Conservation (phyloP, 1,284 basidiomycete species). For the Crucibulum cyathiforme region DNA sequence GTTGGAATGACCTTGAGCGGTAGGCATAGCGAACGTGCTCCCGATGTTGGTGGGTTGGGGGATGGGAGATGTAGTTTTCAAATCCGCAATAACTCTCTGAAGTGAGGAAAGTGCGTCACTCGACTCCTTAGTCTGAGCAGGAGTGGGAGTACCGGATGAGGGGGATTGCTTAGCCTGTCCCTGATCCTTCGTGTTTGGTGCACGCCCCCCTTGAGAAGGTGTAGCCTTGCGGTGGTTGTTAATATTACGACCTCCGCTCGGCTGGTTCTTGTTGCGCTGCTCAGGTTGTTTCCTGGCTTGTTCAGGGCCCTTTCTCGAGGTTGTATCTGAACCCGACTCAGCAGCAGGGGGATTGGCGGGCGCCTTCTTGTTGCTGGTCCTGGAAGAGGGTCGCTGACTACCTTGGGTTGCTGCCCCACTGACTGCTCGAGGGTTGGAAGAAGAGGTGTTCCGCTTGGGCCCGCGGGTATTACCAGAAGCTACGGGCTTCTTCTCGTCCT, state of each 20-base stretch:
- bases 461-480: conserved; percentile 52
- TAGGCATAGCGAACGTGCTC: conserved; percentile 49
- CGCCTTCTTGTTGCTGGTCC: conserved; percentile 67
- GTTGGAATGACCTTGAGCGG: conserved; percentile 53
- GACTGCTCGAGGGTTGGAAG: conserved; percentile 46
- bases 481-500: conserved; percentile 71
- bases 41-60: conserved; percentile 48
- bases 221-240: conserved; percentile 59
- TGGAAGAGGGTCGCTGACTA: conserved; percentile 62
- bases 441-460: conserved; percentile 62
- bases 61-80: conserved; percentile 74
- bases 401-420: conserved; percentile 47
- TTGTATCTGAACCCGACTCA: conserved; percentile 73
- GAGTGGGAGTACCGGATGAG: conserved; percentile 44
- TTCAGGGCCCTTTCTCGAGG: conserved; percentile 63
- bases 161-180: conserved; percentile 52
- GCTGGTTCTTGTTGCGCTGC: conserved; percentile 61
- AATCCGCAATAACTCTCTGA: conserved; percentile 82
- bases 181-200: conserved; percentile 50
- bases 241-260: conserved; percentile 49
- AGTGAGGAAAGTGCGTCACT: conserved; percentile 80
- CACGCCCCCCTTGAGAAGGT: conserved; percentile 58
- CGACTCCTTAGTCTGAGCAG: conserved; percentile 51
- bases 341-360: conserved; percentile 44
- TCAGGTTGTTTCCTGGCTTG: conserved; percentile 56